Base-by-base conservation (phyloP, 768 basidiomycete genomes). In the Lactifluus echinatus region DNA sequence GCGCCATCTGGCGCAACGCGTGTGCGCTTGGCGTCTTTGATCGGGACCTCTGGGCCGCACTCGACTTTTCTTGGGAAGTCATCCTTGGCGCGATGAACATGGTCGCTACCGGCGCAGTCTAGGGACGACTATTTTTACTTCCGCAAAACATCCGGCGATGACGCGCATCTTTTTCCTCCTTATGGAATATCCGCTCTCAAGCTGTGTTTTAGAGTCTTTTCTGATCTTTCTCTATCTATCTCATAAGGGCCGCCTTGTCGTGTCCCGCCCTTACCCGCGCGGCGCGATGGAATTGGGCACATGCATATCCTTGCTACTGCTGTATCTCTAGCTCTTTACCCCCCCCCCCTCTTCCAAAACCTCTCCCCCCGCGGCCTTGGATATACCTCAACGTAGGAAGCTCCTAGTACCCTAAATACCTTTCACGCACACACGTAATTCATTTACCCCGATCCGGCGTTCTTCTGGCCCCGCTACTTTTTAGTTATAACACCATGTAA, bases 1-100 rank as follows among this genome's bases (percentile, higher is more conserved):
- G 83, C 55, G 87, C 83, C 7, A 68, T 89, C 31, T 91, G 87
- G 85, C 75, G 79, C 56, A 89, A 90, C 65, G 79, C 77, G 2
- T 82, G 81, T 57, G 78, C 79, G 21, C 74, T 91, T n/a, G 87
- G 87, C 3, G 69, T 89, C 2, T 79, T 76, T 50, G 84, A 89
- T 62, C 76, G 79, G 33, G 73, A 73, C 21, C 70, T 90, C 43
- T 91, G 87, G 87, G 74, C 76, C 23, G 75, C 76, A 19, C 76
- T 91, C 57, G 84, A 87, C 57, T 67, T 78, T 40, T 78, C 82
- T 42, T 91, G 87, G 85, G 77, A 81, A 64, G 73, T 84, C 37
- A 69, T 87, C 14, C 70, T 86, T n/a, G 76, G 74, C 8, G 84
- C 84, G 26, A 72, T 84, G 67, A 75, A 79, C 45, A 57, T 63